Evolutionary conservation across 257 asterid genomes (phyloP).

Genomic region (Solanum corneliomulleri): DNA sequence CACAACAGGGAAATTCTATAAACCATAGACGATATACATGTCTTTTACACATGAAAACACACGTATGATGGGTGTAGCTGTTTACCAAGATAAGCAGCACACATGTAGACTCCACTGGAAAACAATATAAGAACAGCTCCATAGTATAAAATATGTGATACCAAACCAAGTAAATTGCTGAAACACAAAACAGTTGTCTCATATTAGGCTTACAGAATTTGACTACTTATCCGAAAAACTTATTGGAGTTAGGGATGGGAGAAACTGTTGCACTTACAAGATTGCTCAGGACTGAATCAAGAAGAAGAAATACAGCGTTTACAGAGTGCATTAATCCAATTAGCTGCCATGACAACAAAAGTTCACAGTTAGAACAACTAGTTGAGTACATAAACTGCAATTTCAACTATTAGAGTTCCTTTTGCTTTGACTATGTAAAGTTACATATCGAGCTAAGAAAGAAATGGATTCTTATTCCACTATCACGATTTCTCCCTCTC

Average conservation of each 20-base stretch:
- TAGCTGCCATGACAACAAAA: constrained; percentile 30
- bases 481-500: background rate
- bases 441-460: background rate
- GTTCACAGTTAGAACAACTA: background rate
- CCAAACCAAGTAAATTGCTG: constrained; percentile 79
- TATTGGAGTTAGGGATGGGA: background rate
- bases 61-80: background rate
- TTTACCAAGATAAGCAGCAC: constrained; percentile 67
- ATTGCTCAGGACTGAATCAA: constrained; percentile 67
- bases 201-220: background rate
- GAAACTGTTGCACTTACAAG: constrained; percentile 29
- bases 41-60: background rate
- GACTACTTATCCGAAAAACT: background rate
- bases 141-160: constrained; percentile 44
- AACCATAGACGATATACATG: background rate
- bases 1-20: background rate
- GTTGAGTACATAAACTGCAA: background rate
- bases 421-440: background rate
- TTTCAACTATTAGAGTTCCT: background rate
- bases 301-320: constrained; percentile 71
- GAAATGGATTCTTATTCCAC: background rate
- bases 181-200: background rate
- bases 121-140: constrained; percentile 51
- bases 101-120: constrained; percentile 81
- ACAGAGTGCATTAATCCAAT: constrained; percentile 78